These are phyloP conservation scores for Tuber melanosporum DNA, from an alignment of 495 filamentous ascomycete genomes.

Conservation along the genomic window DNA sequence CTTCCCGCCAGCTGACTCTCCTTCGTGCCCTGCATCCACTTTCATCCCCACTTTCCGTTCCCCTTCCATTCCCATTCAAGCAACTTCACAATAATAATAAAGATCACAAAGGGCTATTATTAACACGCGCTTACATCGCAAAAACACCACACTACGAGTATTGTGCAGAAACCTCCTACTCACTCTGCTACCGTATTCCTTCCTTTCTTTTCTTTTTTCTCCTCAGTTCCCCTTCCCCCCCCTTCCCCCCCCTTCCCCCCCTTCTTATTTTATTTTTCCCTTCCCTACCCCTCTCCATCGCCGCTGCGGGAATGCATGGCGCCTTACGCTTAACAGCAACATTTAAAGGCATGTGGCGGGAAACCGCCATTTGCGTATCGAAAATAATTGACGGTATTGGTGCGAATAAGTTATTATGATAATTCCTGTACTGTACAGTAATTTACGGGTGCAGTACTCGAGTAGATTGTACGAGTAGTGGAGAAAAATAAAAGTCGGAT, in stretches of 20 bases:
- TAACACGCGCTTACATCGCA: background rate
- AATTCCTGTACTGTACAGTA: background rate
- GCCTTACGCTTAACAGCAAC: too few species aligned
- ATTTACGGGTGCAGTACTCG: too few species aligned
- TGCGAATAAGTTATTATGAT: background rate
- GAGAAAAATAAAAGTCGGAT: too few species aligned
- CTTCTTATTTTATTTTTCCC: background rate
- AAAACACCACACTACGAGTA: background rate
- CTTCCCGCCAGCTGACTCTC: background rate
- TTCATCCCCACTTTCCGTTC: background rate
- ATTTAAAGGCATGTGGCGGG: too few species aligned
- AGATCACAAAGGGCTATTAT: background rate
- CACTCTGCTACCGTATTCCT: too few species aligned
- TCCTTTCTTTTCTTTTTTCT: background rate
- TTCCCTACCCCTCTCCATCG: background rate
- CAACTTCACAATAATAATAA: too few species aligned
- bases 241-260: background rate
- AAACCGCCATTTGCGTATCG: background rate
- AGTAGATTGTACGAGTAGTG: too few species aligned
- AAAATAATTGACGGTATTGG: background rate
- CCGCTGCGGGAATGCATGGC: background rate
- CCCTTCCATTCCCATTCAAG: background rate
- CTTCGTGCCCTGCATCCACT: background rate
- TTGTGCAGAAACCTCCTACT: background rate
- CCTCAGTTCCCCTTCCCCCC: background rate